These are phyloP conservation scores for Sugiyamaella lignohabitans DNA, from an alignment of 805 yeast genomes.

Conservation along the genomic window DNA sequence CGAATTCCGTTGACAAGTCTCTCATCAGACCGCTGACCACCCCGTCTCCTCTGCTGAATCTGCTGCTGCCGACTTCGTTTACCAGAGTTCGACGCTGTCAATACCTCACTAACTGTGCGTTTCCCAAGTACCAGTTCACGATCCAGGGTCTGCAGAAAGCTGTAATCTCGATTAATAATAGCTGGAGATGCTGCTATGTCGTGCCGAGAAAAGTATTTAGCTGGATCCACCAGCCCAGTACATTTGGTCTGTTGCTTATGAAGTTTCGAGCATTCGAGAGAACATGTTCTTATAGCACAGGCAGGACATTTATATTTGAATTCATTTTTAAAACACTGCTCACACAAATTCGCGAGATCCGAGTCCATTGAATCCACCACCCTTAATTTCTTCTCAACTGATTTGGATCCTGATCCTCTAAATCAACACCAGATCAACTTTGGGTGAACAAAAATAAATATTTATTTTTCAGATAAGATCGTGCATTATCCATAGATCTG, in stretches of 20 bases:
- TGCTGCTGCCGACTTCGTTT: conserved; percentile 32
- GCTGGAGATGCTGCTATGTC: conserved; percentile 40
- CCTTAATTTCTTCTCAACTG: no score
- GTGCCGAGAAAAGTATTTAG: conserved; percentile 47
- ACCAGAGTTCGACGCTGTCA: no score
- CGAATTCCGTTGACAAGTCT: conserved; percentile 50
- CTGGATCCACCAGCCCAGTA: conserved; percentile 57
- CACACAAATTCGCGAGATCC: conserved; percentile 31
- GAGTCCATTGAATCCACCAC: no score
- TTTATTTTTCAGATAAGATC: no score
- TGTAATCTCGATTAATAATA: conserved; percentile 73
- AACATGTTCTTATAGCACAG: conserved; percentile 62
- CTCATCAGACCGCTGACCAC: background rate
- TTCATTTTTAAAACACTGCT: conserved; percentile 38
- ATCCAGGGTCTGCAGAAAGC: conserved; percentile 56
- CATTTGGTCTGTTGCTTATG: conserved; percentile 64
- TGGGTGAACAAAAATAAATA: no score
- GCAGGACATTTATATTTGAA: conserved; percentile 77
- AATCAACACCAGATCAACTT: no score
- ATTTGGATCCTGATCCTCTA: no score
- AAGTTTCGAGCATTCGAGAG: conserved; percentile 57
- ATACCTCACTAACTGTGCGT: conserved; percentile 38
- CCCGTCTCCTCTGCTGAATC: conserved; percentile 30
- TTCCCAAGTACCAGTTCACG: conserved; percentile 51
- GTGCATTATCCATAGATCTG: no score